phyloP scores from a whole-genome alignment of 495 filamentous ascomycete species.

The Aspergillus baeticus region DNA sequence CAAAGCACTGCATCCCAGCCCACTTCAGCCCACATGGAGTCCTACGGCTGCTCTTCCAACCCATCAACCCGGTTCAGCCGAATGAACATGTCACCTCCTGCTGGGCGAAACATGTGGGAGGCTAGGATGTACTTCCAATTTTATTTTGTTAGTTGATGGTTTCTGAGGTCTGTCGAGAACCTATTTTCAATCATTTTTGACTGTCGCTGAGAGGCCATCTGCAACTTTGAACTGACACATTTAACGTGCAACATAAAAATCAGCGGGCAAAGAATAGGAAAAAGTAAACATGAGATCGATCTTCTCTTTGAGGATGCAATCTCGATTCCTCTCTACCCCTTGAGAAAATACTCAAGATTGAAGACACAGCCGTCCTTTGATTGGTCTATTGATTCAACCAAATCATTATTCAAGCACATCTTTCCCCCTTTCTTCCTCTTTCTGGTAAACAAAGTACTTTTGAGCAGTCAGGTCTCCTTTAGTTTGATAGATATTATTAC shows the following conservation, averaged over 20 bases:
- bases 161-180: too few relatives aligned
- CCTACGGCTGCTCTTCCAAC: constrained; percentile 9
- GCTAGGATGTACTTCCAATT: background rate
- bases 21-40: constrained; percentile 25
- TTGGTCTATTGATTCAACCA: too few relatives aligned
- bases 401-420: background rate
- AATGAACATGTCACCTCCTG: background rate
- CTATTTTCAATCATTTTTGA: too few relatives aligned
- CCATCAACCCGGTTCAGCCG: constrained; percentile 29
- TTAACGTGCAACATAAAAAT: too few relatives aligned
- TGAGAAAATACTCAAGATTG: too few relatives aligned
- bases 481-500: constrained; percentile 9
- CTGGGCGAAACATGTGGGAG: constrained; percentile 13
- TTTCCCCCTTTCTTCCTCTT: background rate
- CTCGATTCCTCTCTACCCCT: too few relatives aligned
- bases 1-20: constrained; percentile 15
- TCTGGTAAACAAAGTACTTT: background rate
- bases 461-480: constrained; percentile 10
- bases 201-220: too few relatives aligned
- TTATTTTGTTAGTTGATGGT: background rate
- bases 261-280: too few relatives aligned
- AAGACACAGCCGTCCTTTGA: too few relatives aligned
- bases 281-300: too few relatives aligned
- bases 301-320: background rate
- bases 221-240: too few relatives aligned